phyloP scores from a whole-genome alignment of 2,329 filamentous ascomycete species.

The Nannizziopsis arthrosporioides region DNA sequence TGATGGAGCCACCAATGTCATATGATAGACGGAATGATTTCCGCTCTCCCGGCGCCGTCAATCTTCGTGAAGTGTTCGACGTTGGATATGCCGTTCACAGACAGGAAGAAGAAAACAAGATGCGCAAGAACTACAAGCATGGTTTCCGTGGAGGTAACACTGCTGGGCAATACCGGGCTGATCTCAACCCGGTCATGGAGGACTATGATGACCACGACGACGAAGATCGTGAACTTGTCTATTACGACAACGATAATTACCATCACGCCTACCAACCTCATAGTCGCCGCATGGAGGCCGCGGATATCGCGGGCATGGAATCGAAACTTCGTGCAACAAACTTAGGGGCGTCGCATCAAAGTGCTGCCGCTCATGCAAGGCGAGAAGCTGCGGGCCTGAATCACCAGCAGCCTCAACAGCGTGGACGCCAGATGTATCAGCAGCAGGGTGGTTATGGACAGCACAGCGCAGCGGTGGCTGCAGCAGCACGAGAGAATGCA shows the following conservation, averaged over 20 bases:
- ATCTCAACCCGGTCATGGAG: constrained; percentile 54
- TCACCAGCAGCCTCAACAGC: constrained; percentile 41
- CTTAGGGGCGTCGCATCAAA: constrained; percentile 37
- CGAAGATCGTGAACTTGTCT: constrained; percentile 44
- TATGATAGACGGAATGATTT: constrained; percentile 72
- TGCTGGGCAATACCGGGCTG: constrained; percentile 47
- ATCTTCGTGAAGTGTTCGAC: constrained; percentile 92
- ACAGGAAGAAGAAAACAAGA: constrained; percentile 90
- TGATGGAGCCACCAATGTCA: constrained; percentile 42
- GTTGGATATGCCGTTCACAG: constrained; percentile 96
- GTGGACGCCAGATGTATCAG: constrained; percentile 38
- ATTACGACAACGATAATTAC: constrained; percentile 35
- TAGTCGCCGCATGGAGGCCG: constrained; percentile 51
- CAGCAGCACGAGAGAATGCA: constrained; percentile 72
- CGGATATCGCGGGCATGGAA: constrained; percentile 63
- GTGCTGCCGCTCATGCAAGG: constrained; percentile 51
- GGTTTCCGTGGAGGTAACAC: constrained; percentile 46
- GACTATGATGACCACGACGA: constrained; percentile 53
- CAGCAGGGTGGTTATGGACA: constrained; percentile 65
- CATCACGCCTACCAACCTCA: constrained; percentile 46
- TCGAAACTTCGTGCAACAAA: constrained; percentile 77
- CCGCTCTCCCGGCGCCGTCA: constrained; percentile 87
- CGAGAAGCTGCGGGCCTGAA: constrained; percentile 37
- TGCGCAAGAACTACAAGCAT: constrained; percentile 70
- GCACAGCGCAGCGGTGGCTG: constrained; percentile 71